Percentiles rank a stretch among this genome's conserved stretches.
Evolutionary conservation across 2,329 filamentous ascomycete genomes (phyloP).

Genomic region (Scolecobasidium constrictum): DNA sequence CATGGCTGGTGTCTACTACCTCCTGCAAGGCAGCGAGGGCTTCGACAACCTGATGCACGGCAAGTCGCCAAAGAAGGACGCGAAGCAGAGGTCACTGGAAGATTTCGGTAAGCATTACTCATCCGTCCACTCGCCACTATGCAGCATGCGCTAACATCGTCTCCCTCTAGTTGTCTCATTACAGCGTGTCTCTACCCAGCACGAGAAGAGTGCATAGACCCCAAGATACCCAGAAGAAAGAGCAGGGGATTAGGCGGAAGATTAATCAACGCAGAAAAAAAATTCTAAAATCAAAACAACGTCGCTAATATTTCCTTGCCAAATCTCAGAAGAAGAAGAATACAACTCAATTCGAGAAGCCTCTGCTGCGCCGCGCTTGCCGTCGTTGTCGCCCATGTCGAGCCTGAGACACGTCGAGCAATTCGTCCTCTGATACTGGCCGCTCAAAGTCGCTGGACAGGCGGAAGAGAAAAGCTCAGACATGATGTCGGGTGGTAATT

Average conservation of each 20-base stretch:
- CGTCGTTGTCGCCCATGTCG: too few species aligned
- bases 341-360: too few species aligned
- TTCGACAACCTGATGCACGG: conserved; percentile 94
- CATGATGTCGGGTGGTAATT: too few species aligned
- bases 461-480: too few species aligned
- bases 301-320: too few species aligned
- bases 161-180: conserved; percentile 61
- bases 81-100: conserved; percentile 76
- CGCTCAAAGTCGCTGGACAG: too few species aligned
- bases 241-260: not conserved
- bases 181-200: conserved; percentile 82
- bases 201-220: conserved; percentile 70
- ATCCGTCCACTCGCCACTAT: not conserved
- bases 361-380: too few species aligned
- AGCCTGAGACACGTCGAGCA: too few species aligned
- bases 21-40: conserved; percentile 67
- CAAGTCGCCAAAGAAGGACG: conserved; percentile 69
- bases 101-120: conserved; percentile 63
- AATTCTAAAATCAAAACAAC: too few species aligned
- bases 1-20: conserved; percentile 68
- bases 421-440: too few species aligned
- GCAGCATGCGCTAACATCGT: conserved; percentile 34
- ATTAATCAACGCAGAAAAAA: too few species aligned
- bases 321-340: too few species aligned
- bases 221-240: conserved; percentile 2